These are phyloP conservation scores for Tetraselmis chui DNA, from an alignment of 139 green algal genomes.

Conservation along the genomic window DNA sequence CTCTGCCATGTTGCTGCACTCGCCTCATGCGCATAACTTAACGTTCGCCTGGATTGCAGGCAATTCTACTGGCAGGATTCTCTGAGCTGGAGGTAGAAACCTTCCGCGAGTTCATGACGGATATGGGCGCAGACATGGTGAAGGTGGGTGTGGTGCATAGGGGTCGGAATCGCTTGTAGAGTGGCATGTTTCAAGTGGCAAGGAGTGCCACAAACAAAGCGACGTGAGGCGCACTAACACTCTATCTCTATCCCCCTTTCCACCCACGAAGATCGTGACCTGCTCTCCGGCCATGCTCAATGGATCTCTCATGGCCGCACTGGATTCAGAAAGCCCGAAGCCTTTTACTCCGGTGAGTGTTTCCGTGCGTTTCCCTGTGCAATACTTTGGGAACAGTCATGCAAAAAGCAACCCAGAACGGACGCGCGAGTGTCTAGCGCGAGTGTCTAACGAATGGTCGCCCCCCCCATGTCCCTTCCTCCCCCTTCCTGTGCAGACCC, in stretches of 20 bases:
- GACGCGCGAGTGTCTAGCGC: no score
- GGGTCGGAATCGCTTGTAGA: no score
- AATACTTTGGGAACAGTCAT: no score
- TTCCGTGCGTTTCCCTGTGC: neutral
- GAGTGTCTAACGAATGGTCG: neutral
- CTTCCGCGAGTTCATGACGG: conserved; percentile 18
- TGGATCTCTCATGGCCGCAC: neutral
- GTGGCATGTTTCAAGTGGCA: neutral
- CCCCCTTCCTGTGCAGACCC: neutral
- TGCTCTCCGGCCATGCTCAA: neutral
- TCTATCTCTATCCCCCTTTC: neutral
- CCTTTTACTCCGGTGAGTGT: neutral
- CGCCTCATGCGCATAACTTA: no score
- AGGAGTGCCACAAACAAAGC: neutral
- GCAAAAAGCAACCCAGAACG: no score
- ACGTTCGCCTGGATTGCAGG: no score
- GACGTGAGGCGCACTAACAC: neutral
- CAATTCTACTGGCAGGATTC: conserved; percentile 29
- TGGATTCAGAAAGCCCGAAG: no score
- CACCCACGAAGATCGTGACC: neutral
- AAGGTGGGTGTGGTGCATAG: conserved; percentile 26
- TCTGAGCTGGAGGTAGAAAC: conserved; percentile 20
- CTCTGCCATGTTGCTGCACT: no score
- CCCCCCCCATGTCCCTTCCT: no score
- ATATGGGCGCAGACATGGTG: conserved; percentile 40